Percentiles rank a stretch among this genome's conserved stretches.
Evolutionary conservation across 441 rosid species (phyloP).

Genomic region (Populus hybrid): DNA sequence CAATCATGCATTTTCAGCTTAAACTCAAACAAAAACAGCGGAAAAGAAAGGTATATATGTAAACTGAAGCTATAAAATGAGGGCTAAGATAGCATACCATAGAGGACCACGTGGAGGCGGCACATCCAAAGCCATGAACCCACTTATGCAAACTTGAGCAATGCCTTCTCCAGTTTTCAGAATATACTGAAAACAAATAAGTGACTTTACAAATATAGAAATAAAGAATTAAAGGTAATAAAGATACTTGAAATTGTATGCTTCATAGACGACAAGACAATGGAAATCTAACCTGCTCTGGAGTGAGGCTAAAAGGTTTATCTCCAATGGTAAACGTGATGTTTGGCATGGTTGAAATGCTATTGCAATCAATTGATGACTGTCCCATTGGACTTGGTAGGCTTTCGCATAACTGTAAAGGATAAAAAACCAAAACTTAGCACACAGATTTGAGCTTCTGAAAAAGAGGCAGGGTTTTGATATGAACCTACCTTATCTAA

Average conservation of each 20-base stretch:
- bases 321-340: slow-evolving; percentile 59
- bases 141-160: slow-evolving; percentile 53
- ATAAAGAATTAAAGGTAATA: neutral
- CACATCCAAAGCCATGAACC: slow-evolving; percentile 58
- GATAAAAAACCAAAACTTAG: slow-evolving; percentile 7
- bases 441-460: neutral
- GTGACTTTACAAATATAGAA: neutral
- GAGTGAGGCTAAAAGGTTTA: slow-evolving; percentile 50
- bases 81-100: slow-evolving; percentile 33
- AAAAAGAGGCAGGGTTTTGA: neutral
- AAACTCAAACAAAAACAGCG: neutral
- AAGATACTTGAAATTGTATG: neutral
- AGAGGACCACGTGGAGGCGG: slow-evolving; percentile 70
- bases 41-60: neutral
- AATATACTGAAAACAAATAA: slow-evolving; percentile 44
- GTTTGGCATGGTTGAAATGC: slow-evolving; percentile 47
- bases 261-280: neutral
- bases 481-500: slow-evolving; percentile 39
- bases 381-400: slow-evolving; percentile 71
- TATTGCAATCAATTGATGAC: slow-evolving; percentile 47
- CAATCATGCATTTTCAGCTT: slow-evolving; percentile 3
- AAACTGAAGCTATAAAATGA: neutral
- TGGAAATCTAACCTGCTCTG: slow-evolving; percentile 50
- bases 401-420: slow-evolving; percentile 63
- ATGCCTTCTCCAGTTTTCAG: slow-evolving; percentile 50